Base-by-base conservation (phyloP, 2,329 filamentous ascomycete species). In the Thermochaetoides dissita region DNA sequence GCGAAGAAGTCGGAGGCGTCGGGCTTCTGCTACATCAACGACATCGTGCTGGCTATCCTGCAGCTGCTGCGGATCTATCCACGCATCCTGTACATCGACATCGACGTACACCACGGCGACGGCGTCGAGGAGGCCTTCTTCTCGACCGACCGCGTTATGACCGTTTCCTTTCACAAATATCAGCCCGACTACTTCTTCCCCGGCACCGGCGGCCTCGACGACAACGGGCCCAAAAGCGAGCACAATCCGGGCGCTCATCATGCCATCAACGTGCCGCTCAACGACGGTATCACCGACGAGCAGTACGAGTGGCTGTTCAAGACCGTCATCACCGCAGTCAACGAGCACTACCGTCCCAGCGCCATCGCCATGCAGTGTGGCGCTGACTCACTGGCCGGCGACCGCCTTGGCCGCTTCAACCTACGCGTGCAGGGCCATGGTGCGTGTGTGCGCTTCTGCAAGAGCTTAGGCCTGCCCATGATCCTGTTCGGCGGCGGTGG, bases 21-120 rank as follows among this genome's bases (percentile, higher is more conserved):
- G 54, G 91, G 91, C 32, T 98, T 98, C 67, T 98, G 91, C 68
- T 98, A 98, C 61, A 85, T 96, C 53, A 98, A 98, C 60, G 76
- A 98, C 62, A 96, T 98, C 49, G 91, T 98, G 31, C 80, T 98
- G 34, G 87, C 86, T 30, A 94, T 95, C 52, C 79, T 96, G 39
- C 86, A 96, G 57, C 75, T 98, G 3, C 72, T 98, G 7, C 84
- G 85, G 42, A 81, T 87, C 61, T 85, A 94, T 58, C 84, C 91
- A 56, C 83, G 91, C 43, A 89, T 98, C n/a, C 76, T 98, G 38
- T 98, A 98, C 65, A 86, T 98, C 54, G 84, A 91, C 60, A 88
- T 91, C 49, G 84, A 91, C 58, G 83, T 91, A 3, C 84, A 91
- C 59, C 84, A 91, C 53, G 84, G 84, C 47, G 84, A 91, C 57